phyloP scores from a whole-genome alignment of 2,329 filamentous ascomycete species.

The Pseudocercospora crystallina region DNA sequence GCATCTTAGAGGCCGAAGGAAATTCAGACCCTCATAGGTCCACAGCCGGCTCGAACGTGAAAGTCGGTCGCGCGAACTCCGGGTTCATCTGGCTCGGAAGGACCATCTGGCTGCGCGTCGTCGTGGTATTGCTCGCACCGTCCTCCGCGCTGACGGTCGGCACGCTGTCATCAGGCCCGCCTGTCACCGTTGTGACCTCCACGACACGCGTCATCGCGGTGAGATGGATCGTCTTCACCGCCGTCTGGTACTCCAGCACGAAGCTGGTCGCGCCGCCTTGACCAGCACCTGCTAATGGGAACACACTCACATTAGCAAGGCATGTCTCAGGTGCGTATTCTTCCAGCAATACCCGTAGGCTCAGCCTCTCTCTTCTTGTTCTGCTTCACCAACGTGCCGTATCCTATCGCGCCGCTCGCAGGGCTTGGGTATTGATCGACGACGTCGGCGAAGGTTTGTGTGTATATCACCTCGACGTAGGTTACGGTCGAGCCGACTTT shows the following conservation, averaged over 20 bases:
- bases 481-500: conserved; percentile 20
- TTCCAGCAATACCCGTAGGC: conserved; percentile 2
- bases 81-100: too few species aligned
- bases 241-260: conserved; percentile 5
- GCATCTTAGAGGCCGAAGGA: too few species aligned
- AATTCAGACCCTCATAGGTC: too few species aligned
- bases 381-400: conserved; percentile 23
- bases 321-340: neutral
- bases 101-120: too few species aligned
- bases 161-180: too few species aligned
- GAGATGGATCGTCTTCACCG: conserved; percentile 4
- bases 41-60: too few species aligned
- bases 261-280: neutral
- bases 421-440: conserved; percentile 30
- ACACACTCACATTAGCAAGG: too few species aligned
- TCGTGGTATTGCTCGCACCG: too few species aligned
- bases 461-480: conserved; percentile 30
- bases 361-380: conserved; percentile 6
- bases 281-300: too few species aligned
- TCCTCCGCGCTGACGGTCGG: too few species aligned
- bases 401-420: conserved; percentile 28
- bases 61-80: too few species aligned
- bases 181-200: conserved; percentile 4
- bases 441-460: conserved; percentile 32
- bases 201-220: conserved; percentile 1